Evolutionary conservation across 2,329 filamentous ascomycete genomes (phyloP), one percentile per base, ranked within the genome.

Genomic region (Colletotrichum theobromicola): DNA sequence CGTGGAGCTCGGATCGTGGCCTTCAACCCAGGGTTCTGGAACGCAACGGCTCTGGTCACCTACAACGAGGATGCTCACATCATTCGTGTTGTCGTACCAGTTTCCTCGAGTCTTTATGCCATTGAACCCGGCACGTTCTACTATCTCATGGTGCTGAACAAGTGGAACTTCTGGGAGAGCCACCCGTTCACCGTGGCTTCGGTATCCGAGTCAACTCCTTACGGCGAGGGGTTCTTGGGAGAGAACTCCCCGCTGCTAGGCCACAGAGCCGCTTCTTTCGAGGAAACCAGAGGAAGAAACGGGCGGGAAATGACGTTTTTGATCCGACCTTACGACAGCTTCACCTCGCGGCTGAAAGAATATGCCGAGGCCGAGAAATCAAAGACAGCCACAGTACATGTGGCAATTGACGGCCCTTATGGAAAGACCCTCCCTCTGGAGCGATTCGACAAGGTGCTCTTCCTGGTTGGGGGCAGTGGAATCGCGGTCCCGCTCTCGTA

Each of bases 181-280:
- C 88, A 89, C 55, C 88, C 88, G 0, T 89, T 89, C 66, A 88
- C 87, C 0, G 83, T 88, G 13, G 85, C 85, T 1, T 80, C 79
- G 9, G 79, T 35, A 65, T 76, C 30, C 67, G 67, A 2, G 26
- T 77, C 9, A 55, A 34, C 0, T 55, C 37, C 60, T 6, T 5
- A 34, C 34, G n/a, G 8, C 2, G 50, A 73, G 0, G 81, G 82
- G 18, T 64, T 79, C 0, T 70, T 80, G 0, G 78, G 78, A 7
- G 84, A 85, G 28, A 79, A 82, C 2, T 77, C 75, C 3, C 83
- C 82, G 0, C 79, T 85, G 0, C 79, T 86, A 5, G 78, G 79
- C 2, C 24, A 70, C 1, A 35, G 71, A 12, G 55, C 70, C 0
- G 35, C 24, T 9, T 66, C 75, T 18, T 24, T 16, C 26, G 62